These are phyloP conservation scores for Zymoseptoria pseudotritici DNA, from an alignment of 2,329 filamentous ascomycete genomes.

Conservation along the genomic window DNA sequence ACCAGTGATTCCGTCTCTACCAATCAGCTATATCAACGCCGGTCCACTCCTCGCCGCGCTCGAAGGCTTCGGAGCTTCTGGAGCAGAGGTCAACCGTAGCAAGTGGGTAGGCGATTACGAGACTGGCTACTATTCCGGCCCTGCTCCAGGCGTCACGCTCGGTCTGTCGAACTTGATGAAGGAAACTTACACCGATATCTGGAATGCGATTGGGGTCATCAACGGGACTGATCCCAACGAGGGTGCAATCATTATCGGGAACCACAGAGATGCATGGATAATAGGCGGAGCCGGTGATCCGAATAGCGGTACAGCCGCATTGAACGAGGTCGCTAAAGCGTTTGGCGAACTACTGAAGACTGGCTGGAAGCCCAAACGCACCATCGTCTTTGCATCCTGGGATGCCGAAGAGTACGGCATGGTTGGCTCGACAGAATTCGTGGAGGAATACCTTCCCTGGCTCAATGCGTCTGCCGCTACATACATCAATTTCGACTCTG, in stretches of 20 bases:
- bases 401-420: constrained; percentile 38
- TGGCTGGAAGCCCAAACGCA: constrained; percentile 47
- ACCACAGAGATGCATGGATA: constrained; percentile 50
- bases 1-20: constrained; percentile 75
- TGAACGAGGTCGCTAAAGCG: constrained; percentile 45
- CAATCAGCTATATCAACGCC: constrained; percentile 76
- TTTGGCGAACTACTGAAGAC: constrained; percentile 41
- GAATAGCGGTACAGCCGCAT: constrained; percentile 43
- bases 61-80: constrained; percentile 69
- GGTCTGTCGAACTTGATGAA: constrained; percentile 74
- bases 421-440: constrained; percentile 40
- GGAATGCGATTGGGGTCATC: constrained; percentile 66
- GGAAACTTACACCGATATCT: constrained; percentile 72
- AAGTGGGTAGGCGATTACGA: constrained; percentile 65
- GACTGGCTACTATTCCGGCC: constrained; percentile 73
- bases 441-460: constrained; percentile 45
- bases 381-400: constrained; percentile 40
- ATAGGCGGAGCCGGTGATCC: constrained; percentile 47
- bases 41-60: constrained; percentile 73
- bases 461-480: constrained; percentile 37
- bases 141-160: constrained; percentile 61
- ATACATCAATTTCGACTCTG: constrained; percentile 48
- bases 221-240: constrained; percentile 56
- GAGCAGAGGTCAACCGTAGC: constrained; percentile 34
- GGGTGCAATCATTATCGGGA: constrained; percentile 46